Conservation (phyloP, 1,284 basidiomycete genomes). For the Ganoderma lucidum region DNA sequence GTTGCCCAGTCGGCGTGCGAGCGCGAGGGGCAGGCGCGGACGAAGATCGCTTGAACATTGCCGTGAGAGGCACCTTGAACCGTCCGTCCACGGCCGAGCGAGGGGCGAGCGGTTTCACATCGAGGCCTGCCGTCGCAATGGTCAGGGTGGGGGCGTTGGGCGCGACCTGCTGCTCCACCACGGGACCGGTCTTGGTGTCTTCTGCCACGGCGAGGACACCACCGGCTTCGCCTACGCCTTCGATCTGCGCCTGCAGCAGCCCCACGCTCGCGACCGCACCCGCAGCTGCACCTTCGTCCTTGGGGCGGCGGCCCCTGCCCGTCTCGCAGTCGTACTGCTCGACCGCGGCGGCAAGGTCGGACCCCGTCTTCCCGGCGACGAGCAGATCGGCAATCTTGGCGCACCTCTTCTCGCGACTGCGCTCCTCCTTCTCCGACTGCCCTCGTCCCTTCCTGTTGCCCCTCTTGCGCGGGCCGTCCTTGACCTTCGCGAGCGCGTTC, state of each 20-base stretch:
- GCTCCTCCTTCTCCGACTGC: constrained; percentile 51
- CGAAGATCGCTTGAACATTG: constrained; percentile 66
- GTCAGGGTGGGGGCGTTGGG: constrained; percentile 5
- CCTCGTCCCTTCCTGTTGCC: constrained; percentile 46
- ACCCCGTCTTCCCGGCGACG: constrained; percentile 57
- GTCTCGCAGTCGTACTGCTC: constrained; percentile 47
- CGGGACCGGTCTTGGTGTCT: constrained; percentile 21
- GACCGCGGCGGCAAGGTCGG: constrained; percentile 56
- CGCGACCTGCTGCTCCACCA: constrained; percentile 9
- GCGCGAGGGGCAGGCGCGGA: constrained; percentile 56
- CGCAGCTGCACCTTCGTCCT: constrained; percentile 29
- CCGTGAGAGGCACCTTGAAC: constrained; percentile 58
- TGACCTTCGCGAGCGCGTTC: constrained; percentile 61
- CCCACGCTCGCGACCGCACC: constrained; percentile 14
- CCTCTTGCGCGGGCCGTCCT: constrained; percentile 43
- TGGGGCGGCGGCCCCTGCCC: constrained; percentile 31
- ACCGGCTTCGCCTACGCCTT: constrained; percentile 12
- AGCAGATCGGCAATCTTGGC: constrained; percentile 59
- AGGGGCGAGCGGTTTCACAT: constrained; percentile 43
- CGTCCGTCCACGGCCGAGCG: constrained; percentile 42
- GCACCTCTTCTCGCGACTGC: constrained; percentile 50
- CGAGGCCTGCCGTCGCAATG: constrained; percentile 29
- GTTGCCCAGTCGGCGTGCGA: constrained; percentile 26
- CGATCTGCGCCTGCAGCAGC: constrained; percentile 22
- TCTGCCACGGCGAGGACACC: constrained; percentile 1